phyloP scores from a whole-genome alignment of 441 rosid genomes.

The Aleurites moluccanus region DNA sequence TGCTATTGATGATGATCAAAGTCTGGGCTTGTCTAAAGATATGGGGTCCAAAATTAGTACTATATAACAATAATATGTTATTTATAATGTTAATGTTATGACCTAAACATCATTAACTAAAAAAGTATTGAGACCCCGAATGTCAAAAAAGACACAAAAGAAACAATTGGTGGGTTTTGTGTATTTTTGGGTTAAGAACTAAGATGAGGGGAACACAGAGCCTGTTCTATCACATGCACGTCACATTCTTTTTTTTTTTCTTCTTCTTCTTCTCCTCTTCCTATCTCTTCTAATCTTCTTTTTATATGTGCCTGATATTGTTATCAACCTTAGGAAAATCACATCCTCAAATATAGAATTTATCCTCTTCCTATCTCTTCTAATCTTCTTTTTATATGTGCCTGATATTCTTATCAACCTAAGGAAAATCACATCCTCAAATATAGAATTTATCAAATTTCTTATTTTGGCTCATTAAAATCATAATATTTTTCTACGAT shows the following conservation, averaged over 20 bases:
- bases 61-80: conserved; percentile 9
- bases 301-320: conserved; percentile 46
- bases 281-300: conserved; percentile 48
- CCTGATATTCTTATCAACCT: too few species aligned
- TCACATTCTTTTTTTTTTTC: conserved; percentile 55
- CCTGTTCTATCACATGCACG: conserved; percentile 87
- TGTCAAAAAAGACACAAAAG: conserved; percentile 42
- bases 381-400: conserved; percentile 62
- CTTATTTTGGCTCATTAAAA: too few species aligned
- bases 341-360: background rate
- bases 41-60: conserved; percentile 26
- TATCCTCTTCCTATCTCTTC: conserved; percentile 27
- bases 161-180: conserved; percentile 29
- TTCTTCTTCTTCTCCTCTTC: conserved; percentile 3
- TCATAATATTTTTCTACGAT: too few species aligned
- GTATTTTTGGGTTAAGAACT: conserved; percentile 30
- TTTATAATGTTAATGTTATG: conserved; percentile 11
- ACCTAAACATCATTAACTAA: conserved; percentile 42
- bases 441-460: too few species aligned
- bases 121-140: conserved; percentile 28
- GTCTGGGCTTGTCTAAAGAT: conserved; percentile 30
- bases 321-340: too few species aligned
- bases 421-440: too few species aligned
- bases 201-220: conserved; percentile 61
- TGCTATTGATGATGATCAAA: conserved; percentile 32